A percentile compares a stretch with the other conserved stretches of the same genome.
These are phyloP conservation scores for Capsella rubella DNA, from an alignment of 441 rosid species.

Conservation along the genomic window DNA sequence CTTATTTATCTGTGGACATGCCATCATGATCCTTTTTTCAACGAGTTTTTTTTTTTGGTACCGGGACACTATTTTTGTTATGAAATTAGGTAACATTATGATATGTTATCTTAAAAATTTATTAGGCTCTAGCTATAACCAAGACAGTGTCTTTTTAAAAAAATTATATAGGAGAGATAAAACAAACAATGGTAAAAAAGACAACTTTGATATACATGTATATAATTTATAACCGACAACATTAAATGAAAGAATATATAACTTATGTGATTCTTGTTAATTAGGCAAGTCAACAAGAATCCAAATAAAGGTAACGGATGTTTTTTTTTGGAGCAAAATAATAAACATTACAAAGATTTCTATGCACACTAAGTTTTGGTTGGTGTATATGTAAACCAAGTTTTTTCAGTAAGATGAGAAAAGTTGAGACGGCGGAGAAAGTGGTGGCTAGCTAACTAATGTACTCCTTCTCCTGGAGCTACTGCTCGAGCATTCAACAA, in stretches of 20 bases:
- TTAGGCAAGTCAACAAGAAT: background rate
- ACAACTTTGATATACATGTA: background rate
- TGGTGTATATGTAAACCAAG: slow-evolving; percentile 8
- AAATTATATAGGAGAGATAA: background rate
- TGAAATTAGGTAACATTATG: background rate
- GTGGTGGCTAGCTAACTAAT: slow-evolving; percentile 41
- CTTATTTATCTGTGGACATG: slow-evolving; percentile 16
- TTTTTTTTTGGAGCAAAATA: background rate
- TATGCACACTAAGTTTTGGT: slow-evolving; percentile 35
- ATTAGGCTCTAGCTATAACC: too few relatives aligned
- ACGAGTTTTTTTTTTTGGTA: background rate
- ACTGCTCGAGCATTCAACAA: slow-evolving; percentile 78
- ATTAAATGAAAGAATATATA: background rate
- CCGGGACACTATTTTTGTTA: slow-evolving; percentile 1
- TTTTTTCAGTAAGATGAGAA: background rate
- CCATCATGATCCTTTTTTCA: slow-evolving; percentile 9
- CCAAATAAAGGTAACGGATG: slow-evolving; percentile 2
- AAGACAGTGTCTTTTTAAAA: too few relatives aligned
- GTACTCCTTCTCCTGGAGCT: slow-evolving; percentile 66
- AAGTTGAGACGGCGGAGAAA: slow-evolving; percentile 1
- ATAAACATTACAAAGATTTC: slow-evolving; percentile 19
- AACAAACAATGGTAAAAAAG: background rate
- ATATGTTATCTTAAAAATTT: background rate
- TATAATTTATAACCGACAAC: too few relatives aligned
- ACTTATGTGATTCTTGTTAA: background rate